phyloP scores from a whole-genome alignment of 83 land plant genomes.

The Picea abies region DNA sequence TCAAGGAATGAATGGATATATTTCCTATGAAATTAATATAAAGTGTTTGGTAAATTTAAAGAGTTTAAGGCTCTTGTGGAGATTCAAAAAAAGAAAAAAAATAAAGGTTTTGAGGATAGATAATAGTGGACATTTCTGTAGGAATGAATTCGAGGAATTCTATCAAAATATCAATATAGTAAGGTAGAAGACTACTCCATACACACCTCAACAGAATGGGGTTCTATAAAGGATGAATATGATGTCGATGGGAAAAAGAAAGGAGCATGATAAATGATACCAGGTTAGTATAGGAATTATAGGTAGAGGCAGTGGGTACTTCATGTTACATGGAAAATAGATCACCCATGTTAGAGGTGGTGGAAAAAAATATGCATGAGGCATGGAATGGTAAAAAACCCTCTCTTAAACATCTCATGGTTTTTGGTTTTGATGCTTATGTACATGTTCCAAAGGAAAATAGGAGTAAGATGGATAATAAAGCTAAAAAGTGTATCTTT shows the following conservation, averaged over 20 bases:
- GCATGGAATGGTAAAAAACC: neutral
- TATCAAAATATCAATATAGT: neutral
- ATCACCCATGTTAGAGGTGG: neutral
- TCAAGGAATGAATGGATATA: neutral
- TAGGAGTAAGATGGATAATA: neutral
- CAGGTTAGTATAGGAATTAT: neutral
- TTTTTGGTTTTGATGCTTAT: constrained; percentile 1
- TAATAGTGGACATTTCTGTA: neutral
- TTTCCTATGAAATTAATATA: neutral
- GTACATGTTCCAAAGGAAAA: neutral
- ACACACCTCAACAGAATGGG: neutral
- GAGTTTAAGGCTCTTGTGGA: neutral
- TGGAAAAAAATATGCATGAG: neutral
- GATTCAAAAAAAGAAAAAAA: neutral
- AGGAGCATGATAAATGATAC: neutral
- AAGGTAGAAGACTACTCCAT: neutral
- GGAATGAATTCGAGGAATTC: neutral
- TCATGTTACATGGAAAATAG: neutral
- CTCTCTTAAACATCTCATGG: neutral
- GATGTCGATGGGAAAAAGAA: neutral
- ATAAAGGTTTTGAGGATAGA: neutral
- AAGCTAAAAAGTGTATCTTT: neutral
- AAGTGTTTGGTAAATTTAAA: neutral
- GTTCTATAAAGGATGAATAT: neutral
- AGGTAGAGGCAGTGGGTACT: neutral